Percentiles rank a stretch among this genome's conserved stretches.
Conservation (phyloP, 1,284 basidiomycete species). For the Cutaneotrichosporon sp. region DNA sequence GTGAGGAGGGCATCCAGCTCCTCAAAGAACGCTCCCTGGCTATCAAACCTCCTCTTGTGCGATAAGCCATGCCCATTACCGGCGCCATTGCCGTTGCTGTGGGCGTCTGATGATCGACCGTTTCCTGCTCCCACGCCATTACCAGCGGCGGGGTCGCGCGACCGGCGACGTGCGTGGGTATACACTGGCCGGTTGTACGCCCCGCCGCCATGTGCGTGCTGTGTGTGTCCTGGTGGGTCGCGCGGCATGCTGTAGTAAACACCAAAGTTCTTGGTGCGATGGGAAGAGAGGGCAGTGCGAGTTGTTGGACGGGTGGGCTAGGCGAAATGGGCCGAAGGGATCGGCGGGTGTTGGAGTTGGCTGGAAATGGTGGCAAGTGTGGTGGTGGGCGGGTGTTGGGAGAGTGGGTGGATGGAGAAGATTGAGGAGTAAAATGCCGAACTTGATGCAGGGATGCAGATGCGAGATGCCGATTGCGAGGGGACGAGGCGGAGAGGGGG, state of each 20-base stretch:
- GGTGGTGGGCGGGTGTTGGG: too few species aligned
- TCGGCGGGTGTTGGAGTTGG: too few species aligned
- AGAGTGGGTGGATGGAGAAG: too few species aligned
- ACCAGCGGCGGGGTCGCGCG: slow-evolving; percentile 2
- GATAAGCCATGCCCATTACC: neutral
- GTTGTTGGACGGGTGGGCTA: too few species aligned
- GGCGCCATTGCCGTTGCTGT: neutral
- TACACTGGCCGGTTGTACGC: neutral
- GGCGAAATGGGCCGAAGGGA: too few species aligned
- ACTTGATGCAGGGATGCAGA: too few species aligned
- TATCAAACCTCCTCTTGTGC: neutral
- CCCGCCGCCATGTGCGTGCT: neutral
- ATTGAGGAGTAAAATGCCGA: too few species aligned
- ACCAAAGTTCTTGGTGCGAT: too few species aligned
- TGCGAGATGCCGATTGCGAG: too few species aligned
- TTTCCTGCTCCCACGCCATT: neutral
- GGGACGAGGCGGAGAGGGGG: too few species aligned
- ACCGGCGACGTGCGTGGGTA: slow-evolving; percentile 4
- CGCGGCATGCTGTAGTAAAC: slow-evolving; percentile 6
- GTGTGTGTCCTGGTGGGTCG: neutral
- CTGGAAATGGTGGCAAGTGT: too few species aligned
- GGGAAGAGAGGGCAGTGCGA: neutral
- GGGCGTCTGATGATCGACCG: too few species aligned
- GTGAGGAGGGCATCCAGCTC: slow-evolving; percentile 78
- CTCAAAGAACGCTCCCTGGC: slow-evolving; percentile 38